Percentiles rank a stretch among this genome's conserved stretches.
Evolutionary conservation across 495 filamentous ascomycete species (phyloP).

Genomic region (Aspergillus cristatus): DNA sequence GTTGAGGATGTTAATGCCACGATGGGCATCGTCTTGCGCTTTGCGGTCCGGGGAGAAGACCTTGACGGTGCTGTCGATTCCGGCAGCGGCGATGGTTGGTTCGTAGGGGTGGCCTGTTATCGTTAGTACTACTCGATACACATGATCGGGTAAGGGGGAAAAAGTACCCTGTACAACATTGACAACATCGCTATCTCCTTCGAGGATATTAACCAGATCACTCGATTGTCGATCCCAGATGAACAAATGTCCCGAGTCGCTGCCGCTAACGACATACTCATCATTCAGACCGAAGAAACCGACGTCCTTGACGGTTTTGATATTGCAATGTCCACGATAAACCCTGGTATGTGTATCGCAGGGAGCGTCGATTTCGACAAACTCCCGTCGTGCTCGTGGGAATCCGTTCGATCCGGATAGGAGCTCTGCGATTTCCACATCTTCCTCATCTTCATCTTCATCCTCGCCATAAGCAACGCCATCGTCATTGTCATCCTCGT

Average conservation of each 20-base stretch:
- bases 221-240: conserved; percentile 61
- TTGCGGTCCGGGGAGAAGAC: conserved; percentile 59
- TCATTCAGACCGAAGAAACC: conserved; percentile 66
- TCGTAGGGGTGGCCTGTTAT: conserved; percentile 59
- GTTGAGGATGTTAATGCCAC: conserved; percentile 46
- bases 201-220: conserved; percentile 56
- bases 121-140: no score
- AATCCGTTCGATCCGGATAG: conserved; percentile 16
- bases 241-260: conserved; percentile 61
- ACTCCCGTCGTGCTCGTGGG: conserved; percentile 27
- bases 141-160: no score
- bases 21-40: conserved; percentile 48
- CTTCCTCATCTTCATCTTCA: conserved; percentile 17
- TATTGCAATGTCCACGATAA: conserved; percentile 64
- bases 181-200: conserved; percentile 64
- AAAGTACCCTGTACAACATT: conserved; percentile 59
- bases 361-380: conserved; percentile 46
- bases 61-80: conserved; percentile 69
- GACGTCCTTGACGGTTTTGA: conserved; percentile 67
- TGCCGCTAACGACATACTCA: conserved; percentile 66
- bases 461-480: conserved; percentile 7
- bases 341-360: conserved; percentile 47
- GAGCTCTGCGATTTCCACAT: conserved; percentile 20
- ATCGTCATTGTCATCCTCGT: conserved; percentile 9
- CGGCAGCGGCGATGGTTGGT: conserved; percentile 58